A percentile compares a stretch with the other conserved stretches of the same genome.
Evolutionary conservation across 768 basidiomycete species (phyloP).

Genomic region (Boletus patriciae): DNA sequence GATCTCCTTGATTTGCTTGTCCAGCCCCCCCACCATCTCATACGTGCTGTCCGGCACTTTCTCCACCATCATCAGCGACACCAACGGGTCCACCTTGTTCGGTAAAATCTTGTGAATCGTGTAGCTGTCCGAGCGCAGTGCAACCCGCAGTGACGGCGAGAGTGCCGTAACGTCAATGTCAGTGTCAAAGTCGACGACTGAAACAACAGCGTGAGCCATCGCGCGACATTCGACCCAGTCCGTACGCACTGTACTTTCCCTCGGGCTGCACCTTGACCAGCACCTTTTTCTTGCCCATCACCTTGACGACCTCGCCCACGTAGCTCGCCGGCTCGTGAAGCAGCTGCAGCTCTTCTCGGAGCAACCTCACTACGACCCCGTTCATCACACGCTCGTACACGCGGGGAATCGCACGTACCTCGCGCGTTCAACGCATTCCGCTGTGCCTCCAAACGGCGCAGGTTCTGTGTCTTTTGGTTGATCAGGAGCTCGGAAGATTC

Average conservation of each 20-base stretch:
- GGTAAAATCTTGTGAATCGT: constrained; percentile 95
- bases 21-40: constrained; percentile 99
- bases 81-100: constrained; percentile 97
- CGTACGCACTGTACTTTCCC: constrained; percentile 91
- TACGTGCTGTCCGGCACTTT: constrained; percentile 99
- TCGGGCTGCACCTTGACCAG: constrained; percentile 98
- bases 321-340: constrained; percentile 96
- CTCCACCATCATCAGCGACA: constrained; percentile 99
- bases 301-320: constrained; percentile 96
- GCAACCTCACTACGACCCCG: constrained; percentile 63
- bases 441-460: constrained; percentile 93
- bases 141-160: constrained; percentile 86
- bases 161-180: constrained; percentile 81
- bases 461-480: constrained; percentile 95
- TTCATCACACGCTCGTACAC: constrained; percentile 1
- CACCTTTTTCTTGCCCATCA: constrained; percentile 99
- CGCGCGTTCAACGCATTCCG: constrained; percentile 95
- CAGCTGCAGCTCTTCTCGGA: constrained; percentile 90
- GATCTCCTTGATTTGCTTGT: constrained; percentile 98
- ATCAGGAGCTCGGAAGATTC: constrained; percentile 90
- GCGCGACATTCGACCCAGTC: fast-evolving
- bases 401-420: constrained; percentile 48
- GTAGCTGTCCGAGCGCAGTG: constrained; percentile 94
- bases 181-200: constrained; percentile 91
- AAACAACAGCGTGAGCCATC: background rate